These are phyloP conservation scores for Cladosporium sp. DNA, from an alignment of 2,329 filamentous ascomycete species.

Conservation along the genomic window DNA sequence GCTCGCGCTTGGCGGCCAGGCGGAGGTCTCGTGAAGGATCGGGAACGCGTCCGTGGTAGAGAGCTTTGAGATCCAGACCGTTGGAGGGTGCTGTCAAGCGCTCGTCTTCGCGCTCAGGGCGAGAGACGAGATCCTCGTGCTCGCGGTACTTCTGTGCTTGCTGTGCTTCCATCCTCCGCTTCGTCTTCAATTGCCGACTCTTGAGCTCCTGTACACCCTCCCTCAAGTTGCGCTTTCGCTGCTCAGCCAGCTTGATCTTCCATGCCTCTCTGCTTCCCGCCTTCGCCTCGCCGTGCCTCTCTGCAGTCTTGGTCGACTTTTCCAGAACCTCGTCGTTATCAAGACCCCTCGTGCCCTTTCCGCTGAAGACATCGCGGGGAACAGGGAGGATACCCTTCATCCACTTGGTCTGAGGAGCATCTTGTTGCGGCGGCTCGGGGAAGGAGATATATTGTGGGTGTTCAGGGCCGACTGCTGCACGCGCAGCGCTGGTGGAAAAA, in stretches of 20 bases:
- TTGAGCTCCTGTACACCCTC: constrained; percentile 71
- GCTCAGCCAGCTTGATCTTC: constrained; percentile 71
- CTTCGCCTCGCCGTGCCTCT: constrained; percentile 25
- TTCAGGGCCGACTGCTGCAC: constrained; percentile 68
- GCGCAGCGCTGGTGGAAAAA: constrained; percentile 50
- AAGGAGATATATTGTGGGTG: constrained; percentile 85
- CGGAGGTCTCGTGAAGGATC: constrained; percentile 64
- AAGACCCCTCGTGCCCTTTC: constrained; percentile 54
- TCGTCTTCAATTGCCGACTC: constrained; percentile 57
- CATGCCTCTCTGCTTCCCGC: constrained; percentile 58
- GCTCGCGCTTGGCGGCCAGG: constrained; percentile 43
- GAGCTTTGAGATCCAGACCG: constrained; percentile 32
- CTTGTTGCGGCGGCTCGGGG: constrained; percentile 72
- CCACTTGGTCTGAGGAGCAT: constrained; percentile 48
- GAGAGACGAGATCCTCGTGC: constrained; percentile 54
- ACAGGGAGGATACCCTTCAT: constrained; percentile 80
- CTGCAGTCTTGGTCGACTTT: constrained; percentile 36
- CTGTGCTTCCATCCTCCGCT: constrained; percentile 39
- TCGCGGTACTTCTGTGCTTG: constrained; percentile 53
- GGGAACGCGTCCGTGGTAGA: constrained; percentile 43
- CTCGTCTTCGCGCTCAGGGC: constrained; percentile 74
- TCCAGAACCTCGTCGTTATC: constrained; percentile 42
- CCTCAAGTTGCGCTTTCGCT: constrained; percentile 69
- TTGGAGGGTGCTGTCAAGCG: constrained; percentile 71
- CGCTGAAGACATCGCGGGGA: constrained; percentile 74